Evolutionary conservation across 371 early-diverging fungal species (phyloP), one percentile per base, ranked within the genome.

Genomic region (Apophysomyces trapeziformis): DNA sequence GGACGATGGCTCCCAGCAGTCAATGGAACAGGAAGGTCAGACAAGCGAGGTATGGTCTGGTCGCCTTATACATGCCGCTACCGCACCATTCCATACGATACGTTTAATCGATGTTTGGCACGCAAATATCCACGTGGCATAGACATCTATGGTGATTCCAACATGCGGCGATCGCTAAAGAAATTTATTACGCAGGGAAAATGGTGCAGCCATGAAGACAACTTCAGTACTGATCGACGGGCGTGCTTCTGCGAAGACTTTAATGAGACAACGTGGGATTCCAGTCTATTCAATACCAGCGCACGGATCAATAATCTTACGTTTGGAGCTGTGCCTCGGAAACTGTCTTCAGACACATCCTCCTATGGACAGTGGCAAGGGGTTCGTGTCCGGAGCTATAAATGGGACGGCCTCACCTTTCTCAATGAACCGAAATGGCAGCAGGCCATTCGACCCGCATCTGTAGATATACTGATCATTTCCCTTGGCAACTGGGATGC

Each of bases 401-500:
- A 83, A 56, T 83, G 82, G 85, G 85, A 83, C 43, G 86, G 86
- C 0, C 65, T 86, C n/a, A 82, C 78, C n/a, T 70, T 63, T 35
- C 61, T 82, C 6, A 83, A 82, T 61, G 57, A 65, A 44, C 80
- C 77, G 32, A 46, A 36, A 0, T 84, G 84, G 84, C 59, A 68
- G 56, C 60, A 14, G 69, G 64, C 12, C 72, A 82, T 36, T 61
- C 63, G 0, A 61, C 58, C 5, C 69, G 63, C 2, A 64, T 70
- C 21, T 4, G 54, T 50, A 5, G 54, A 50, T 39, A 37, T 82
- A 0, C 72, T 74, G 1, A 66, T 86, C 2, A 68, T 86, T 14
- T 81, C 83, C 5, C 71, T 86, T 7, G 82, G 77, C 5, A 84
- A 84, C 58, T 86, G 86, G 86, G 86, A 86, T 58, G 69, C 80